Conservation (phyloP, 495 filamentous ascomycete genomes). For the Apiosordaria backusii region DNA sequence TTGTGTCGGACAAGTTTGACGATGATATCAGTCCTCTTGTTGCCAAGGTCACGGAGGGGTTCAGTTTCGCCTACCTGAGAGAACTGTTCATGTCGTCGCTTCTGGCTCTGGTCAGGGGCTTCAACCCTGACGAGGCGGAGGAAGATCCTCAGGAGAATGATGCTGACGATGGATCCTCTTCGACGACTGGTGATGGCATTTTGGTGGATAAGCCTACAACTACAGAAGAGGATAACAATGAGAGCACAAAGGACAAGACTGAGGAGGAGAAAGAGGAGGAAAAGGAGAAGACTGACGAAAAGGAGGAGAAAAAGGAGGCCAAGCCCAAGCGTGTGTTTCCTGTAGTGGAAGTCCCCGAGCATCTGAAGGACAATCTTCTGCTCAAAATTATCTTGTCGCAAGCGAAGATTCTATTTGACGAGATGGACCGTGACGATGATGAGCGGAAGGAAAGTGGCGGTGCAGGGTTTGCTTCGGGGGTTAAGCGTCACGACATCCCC, state of each 20-base stretch:
- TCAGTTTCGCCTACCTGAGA: conserved; percentile 57
- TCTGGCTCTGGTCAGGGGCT: conserved; percentile 10
- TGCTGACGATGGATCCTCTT: neutral
- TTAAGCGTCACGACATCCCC: too few relatives aligned
- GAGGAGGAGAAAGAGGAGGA: conserved; percentile 14
- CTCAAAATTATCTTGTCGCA: neutral
- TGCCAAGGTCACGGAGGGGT: conserved; percentile 49
- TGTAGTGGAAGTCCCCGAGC: neutral
- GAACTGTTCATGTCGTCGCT: conserved; percentile 52
- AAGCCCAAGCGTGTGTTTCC: neutral
- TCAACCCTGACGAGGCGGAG: neutral
- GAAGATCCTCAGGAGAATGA: neutral
- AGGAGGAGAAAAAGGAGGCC: neutral
- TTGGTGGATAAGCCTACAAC: neutral
- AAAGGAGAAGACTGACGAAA: neutral
- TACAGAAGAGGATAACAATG: neutral
- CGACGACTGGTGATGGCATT: neutral
- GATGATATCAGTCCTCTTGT: conserved; percentile 43
- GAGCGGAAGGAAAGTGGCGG: conserved; percentile 9
- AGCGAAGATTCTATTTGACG: conserved; percentile 10
- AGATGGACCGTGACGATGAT: conserved; percentile 21
- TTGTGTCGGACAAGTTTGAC: conserved; percentile 34
- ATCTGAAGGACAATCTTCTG: neutral
- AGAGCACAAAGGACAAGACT: neutral
- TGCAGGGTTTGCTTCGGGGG: too few relatives aligned